Evolutionary conservation across 352 stramenopile genomes (phyloP).

Genomic region (Hyaloperonospora arabidopsidis): DNA sequence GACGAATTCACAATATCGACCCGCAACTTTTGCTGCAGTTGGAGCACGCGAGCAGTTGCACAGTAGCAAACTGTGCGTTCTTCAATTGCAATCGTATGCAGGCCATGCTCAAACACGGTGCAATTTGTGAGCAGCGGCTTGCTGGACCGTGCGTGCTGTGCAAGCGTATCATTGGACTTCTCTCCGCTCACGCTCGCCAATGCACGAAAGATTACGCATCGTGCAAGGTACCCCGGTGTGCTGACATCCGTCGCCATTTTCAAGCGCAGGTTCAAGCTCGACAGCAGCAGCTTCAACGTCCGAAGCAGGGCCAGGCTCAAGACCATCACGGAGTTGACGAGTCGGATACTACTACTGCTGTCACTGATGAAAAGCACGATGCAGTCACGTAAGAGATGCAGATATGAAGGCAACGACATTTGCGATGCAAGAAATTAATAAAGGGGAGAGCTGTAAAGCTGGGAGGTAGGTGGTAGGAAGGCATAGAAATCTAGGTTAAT

Average conservation of each 20-base stretch:
- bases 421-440: background rate
- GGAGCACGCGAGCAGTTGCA: constrained; percentile 76
- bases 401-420: too few species aligned
- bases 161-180: constrained; percentile 78
- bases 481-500: constrained; percentile 32
- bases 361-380: constrained; percentile 22
- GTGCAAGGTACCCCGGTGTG: constrained; percentile 81
- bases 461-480: constrained; percentile 14
- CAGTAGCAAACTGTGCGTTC: constrained; percentile 60
- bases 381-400: constrained; percentile 6
- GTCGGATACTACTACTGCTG: background rate
- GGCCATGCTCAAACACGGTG: constrained; percentile 86
- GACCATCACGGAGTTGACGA: constrained; percentile 17
- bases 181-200: constrained; percentile 74
- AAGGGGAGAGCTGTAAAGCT: background rate
- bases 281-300: constrained; percentile 49
- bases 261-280: constrained; percentile 70
- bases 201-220: constrained; percentile 68
- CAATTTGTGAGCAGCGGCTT: constrained; percentile 75
- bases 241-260: constrained; percentile 80
- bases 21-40: constrained; percentile 79
- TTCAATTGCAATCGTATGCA: constrained; percentile 85
- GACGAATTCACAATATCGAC: constrained; percentile 85
- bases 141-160: constrained; percentile 75
- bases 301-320: constrained; percentile 28